Evolutionary conservation across 306 rosid genomes (phyloP), one percentile per base, ranked within the genome.

Genomic region (Quillaja saponaria): DNA sequence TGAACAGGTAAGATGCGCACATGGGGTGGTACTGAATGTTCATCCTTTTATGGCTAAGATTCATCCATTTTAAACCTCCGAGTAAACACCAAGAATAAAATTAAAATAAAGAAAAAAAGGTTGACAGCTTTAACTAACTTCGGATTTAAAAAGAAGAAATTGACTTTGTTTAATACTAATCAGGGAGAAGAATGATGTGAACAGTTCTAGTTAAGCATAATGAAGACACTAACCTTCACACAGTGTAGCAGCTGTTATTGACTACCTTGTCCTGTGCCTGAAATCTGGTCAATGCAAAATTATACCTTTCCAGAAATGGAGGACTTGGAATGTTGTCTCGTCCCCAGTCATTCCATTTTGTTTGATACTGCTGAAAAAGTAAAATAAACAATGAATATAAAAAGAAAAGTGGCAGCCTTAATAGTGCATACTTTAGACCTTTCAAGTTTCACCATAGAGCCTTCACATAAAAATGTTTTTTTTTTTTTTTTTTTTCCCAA

Each of bases 1-100:
- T 61, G 46, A 76, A 64, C 55, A 67, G 68, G 51, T 64, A 35
- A 40, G 34, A n/a, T 17, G 69, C 31, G 81, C 90, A 83, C 87
- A 85, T 72, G 87, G 80, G 81, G 65, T 63, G 54, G 33, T 33
- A 34, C 18, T 21, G 47, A 9, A 52, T 11, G 56, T 44, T 35
- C 69, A 53, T 54, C 25, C 71, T 48, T n/a, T 44, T 46, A 2
- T 6, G 11, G 31, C 76, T 34, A 39, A 61, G 60, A 54, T 39
- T 42, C 7, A 52, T 25, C 31, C 2, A 25, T 25, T 6, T 51
- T 7, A n/a, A n/a, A 20, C 61, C 33, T 33, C n/a, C 19, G 34
- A 21, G 64, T 38, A 10, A 10, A 31, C 20, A 16, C 21, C 10
- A 37, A 16, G 2, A 19, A 8, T 7, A 2, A 12, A 12, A 39